Conservation (phyloP, 2,329 filamentous ascomycete species). For the Fusarium sarcochroum region DNA sequence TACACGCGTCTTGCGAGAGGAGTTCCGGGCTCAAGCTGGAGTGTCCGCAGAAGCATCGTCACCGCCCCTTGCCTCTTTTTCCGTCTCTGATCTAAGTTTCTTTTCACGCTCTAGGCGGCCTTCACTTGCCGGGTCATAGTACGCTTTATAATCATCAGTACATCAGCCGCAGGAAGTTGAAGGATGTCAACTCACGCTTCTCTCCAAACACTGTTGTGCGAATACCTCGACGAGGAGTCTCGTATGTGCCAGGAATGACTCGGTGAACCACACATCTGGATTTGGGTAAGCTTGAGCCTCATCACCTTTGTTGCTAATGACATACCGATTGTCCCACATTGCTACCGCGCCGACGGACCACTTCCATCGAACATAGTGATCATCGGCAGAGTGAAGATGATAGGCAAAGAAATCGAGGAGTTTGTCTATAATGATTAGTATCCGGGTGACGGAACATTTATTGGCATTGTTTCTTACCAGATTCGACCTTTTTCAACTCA, state of each 20-base stretch:
- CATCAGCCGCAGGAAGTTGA: not conserved
- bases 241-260: slow-evolving; percentile 34
- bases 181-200: slow-evolving; percentile 11
- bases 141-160: not conserved
- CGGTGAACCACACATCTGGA: slow-evolving; percentile 21
- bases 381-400: not conserved
- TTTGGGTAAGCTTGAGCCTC: not conserved
- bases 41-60: not conserved
- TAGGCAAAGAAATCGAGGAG: not conserved
- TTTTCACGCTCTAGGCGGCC: slow-evolving; percentile 23
- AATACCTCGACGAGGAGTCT: slow-evolving; percentile 26
- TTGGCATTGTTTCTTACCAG: slow-evolving; percentile 36
- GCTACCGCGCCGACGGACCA: not conserved
- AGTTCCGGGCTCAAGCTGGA: not conserved
- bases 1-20: too few species aligned
- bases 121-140: slow-evolving; percentile 26
- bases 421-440: not conserved
- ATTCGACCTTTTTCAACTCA: slow-evolving; percentile 59
- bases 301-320: not conserved
- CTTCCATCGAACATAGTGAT: not conserved
- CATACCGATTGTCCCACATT: not conserved
- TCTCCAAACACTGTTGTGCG: slow-evolving; percentile 28
- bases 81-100: not conserved
- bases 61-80: not conserved
- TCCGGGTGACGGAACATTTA: not conserved